Conservation (phyloP, 2,329 filamentous ascomycete genomes). For the Fusarium zealandicum region DNA sequence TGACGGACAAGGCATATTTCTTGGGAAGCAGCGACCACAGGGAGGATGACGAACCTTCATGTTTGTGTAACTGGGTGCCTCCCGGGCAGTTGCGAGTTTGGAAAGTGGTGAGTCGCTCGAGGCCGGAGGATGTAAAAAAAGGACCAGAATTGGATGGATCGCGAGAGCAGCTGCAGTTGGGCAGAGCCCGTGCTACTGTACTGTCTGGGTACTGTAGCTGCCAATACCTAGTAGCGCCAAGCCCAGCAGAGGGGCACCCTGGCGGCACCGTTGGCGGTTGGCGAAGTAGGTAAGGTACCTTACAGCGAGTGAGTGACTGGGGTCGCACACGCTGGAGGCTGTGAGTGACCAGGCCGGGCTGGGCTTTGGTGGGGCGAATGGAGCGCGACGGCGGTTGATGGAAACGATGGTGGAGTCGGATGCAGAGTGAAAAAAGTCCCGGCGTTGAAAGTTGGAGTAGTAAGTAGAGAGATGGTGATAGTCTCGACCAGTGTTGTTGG, state of each 20-base stretch:
- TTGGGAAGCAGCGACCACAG: constrained; percentile 26
- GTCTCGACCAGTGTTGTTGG: constrained; percentile 10
- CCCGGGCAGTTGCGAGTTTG: constrained; percentile 40
- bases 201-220: constrained; percentile 14
- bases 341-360: constrained; percentile 11
- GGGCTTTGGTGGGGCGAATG: constrained; percentile 23
- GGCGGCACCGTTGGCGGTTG: constrained; percentile 29
- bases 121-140: constrained; percentile 34
- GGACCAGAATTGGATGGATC: constrained; percentile 35
- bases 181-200: constrained; percentile 35
- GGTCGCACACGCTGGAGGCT: constrained; percentile 28
- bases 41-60: constrained; percentile 48
- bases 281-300: constrained; percentile 24
- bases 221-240: constrained; percentile 12
- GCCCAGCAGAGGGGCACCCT: constrained; percentile 9
- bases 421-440: neutral
- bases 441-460: constrained; percentile 1
- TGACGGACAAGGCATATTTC: constrained; percentile 8
- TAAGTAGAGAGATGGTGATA: neutral
- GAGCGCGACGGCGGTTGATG: constrained; percentile 15
- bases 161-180: constrained; percentile 31
- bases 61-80: constrained; percentile 45
- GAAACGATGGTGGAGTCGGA: constrained; percentile 13
- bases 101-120: constrained; percentile 36
- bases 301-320: constrained; percentile 27